Evolutionary conservation across 768 basidiomycete genomes (phyloP).

Genomic region (Rhodotorula sphaerocarpa): DNA sequence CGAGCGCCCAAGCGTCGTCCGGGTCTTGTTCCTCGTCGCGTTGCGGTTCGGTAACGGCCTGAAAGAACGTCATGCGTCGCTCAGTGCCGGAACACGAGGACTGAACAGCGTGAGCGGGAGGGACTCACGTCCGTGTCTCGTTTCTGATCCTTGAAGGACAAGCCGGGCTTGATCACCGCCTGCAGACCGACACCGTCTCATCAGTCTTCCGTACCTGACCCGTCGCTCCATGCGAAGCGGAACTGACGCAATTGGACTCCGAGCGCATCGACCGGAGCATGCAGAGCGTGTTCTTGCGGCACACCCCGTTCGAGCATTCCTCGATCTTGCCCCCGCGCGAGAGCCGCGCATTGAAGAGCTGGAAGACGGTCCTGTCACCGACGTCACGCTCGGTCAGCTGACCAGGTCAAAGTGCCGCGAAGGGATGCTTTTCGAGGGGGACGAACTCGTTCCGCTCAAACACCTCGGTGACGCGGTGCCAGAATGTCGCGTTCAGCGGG

Average conservation of each 20-base stretch:
- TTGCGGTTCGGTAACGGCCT: constrained; percentile 31
- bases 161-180: constrained; percentile 23
- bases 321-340: constrained; percentile 46
- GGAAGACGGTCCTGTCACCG: constrained; percentile 13
- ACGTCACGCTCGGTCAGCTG: background rate
- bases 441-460: constrained; percentile 28
- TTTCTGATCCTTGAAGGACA: constrained; percentile 34
- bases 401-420: background rate
- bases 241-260: constrained; percentile 28
- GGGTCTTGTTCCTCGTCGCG: constrained; percentile 14
- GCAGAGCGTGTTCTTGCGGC: constrained; percentile 49
- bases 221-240: too few species aligned
- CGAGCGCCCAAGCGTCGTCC: background rate
- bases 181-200: background rate
- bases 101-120: background rate
- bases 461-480: constrained; percentile 55
- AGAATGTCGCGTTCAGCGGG: constrained; percentile 52
- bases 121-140: constrained; percentile 29
- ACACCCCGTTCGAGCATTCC: constrained; percentile 43
- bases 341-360: constrained; percentile 49
- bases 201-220: background rate
- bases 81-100: background rate
- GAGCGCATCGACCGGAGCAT: constrained; percentile 47
- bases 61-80: background rate
- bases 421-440: background rate